Evolutionary conservation across 2,329 filamentous ascomycete species (phyloP), one percentile per base, ranked within the genome.

Genomic region (Hymenoscyphus repandus): DNA sequence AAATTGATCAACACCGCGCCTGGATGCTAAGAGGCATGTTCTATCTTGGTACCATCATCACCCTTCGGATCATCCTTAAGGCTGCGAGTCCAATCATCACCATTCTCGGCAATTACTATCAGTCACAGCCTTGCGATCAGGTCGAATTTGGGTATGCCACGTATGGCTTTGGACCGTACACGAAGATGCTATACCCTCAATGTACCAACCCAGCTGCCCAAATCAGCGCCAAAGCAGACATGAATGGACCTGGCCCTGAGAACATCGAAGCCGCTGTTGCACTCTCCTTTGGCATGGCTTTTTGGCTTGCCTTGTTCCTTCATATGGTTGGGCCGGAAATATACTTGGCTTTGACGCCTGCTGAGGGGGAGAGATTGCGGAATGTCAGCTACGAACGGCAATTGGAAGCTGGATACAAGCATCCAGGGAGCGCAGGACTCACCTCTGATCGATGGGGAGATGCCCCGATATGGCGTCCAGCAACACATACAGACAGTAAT

Each of bases 21-120:
- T 85, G 80, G 80, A 85, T 84, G 80, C 59, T 85, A 30, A 64
- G 81, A 18, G 70, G 74, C 6, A 77, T 75, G 75, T 67, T 75
- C 36, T 74, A 74, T 54, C 70, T 75, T n/a, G 72, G 72, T 2
- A 65, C 68, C 2, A 78, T 82, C 54, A 71, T 83, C 54, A 79
- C 78, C 0, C 64, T 69, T 39, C 73, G 79, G 9, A 53, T 80
- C 22, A 70, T 80, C 32, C 65, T 77, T 37, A 66, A 74, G 49
- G 64, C 75, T 34, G 57, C 69, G 0, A 70, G 72, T 1, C 55
- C 54, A 1, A 67, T 76, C 7, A 67, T 75, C 39, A 68, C 69
- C 5, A 13, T 9, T 1, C 32, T 51, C 57, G 61, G 54, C 57
- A 70, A 70, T 57, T 70, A 70, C 54, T 61, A 60, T 9, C 58